Base-by-base conservation (phyloP, 1,284 basidiomycete genomes). In the Ceratobasidium sp. region DNA sequence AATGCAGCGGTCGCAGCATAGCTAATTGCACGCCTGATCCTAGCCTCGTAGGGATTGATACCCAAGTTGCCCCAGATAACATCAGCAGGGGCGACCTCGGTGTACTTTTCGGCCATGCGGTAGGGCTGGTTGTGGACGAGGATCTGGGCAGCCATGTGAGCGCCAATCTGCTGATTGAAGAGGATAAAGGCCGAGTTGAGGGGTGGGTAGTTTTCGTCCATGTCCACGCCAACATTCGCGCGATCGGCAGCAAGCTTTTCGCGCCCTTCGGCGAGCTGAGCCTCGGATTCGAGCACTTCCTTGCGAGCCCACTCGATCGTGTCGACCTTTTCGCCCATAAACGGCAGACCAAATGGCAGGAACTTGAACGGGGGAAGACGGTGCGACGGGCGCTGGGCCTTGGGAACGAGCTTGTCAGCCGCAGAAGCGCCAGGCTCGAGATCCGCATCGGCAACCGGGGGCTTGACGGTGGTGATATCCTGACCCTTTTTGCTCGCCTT, bases 41-140 rank as follows among this genome's bases (percentile, higher is more conserved):
- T 83, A 72, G 86, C 86, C 79, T 97, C 93, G 76, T 96, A 98
- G 0, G 94, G 92, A 77, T 96, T 95, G 80, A 98, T 80, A 64
- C 87, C 74, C 62, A 87, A 77, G 76, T 84, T 85, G 53, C 76
- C 72, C 85, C 85, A 87, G 70, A 94, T 87, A 60, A 94, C 87
- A 76, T 93, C 91, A 65, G 85, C 84, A 0, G 88, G 87, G 31
- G 85, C 82, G 52, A 87, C 86, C 74, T 91, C 89, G 77, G 87
- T 85, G 79, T 83, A 89, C 71, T 85, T 85, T 20, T 84, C 80
- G 57, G 81, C 78, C 89, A 91, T 91, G 22, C 71, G 82, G 82
- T 71, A 77, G 72, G 79, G 79, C 75, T 85, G 79, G 73, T 87
- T 85, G 74, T 87, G 84, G 50, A 83, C 82, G 49, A 88, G 77